These are phyloP conservation scores for Nicotiana sylvestris DNA, from an alignment of 257 asterid species.

Conservation along the genomic window DNA sequence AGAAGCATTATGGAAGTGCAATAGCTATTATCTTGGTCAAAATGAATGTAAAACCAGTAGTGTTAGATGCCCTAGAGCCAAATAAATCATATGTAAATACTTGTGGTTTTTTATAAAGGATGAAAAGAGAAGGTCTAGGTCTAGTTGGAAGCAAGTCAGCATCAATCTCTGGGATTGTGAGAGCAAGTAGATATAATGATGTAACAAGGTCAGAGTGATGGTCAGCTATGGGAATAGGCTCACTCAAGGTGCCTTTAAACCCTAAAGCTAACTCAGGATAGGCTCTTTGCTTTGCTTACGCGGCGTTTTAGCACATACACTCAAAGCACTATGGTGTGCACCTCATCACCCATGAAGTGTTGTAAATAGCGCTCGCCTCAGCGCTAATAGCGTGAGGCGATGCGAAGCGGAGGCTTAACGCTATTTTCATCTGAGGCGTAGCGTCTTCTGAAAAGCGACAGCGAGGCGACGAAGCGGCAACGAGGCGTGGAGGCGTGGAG, in stretches of 20 bases:
- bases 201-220: background rate
- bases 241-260: background rate
- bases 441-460: too few relatives aligned
- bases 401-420: too few relatives aligned
- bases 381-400: too few relatives aligned
- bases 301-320: background rate
- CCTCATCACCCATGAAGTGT: background rate
- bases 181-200: conserved; percentile 1
- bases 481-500: too few relatives aligned
- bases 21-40: background rate
- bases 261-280: background rate
- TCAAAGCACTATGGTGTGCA: background rate
- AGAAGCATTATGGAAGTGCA: background rate
- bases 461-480: too few relatives aligned
- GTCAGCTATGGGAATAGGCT: background rate
- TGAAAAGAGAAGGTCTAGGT: background rate
- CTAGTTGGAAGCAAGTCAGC: conserved; percentile 1
- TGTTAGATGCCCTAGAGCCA: background rate
- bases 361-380: too few relatives aligned
- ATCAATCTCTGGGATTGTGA: background rate
- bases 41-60: background rate
- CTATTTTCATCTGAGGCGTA: too few relatives aligned
- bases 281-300: background rate
- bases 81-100: background rate
- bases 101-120: background rate